phyloP scores from a whole-genome alignment of 2,329 filamentous ascomycete species.

The Ampelomyces quisqualis region DNA sequence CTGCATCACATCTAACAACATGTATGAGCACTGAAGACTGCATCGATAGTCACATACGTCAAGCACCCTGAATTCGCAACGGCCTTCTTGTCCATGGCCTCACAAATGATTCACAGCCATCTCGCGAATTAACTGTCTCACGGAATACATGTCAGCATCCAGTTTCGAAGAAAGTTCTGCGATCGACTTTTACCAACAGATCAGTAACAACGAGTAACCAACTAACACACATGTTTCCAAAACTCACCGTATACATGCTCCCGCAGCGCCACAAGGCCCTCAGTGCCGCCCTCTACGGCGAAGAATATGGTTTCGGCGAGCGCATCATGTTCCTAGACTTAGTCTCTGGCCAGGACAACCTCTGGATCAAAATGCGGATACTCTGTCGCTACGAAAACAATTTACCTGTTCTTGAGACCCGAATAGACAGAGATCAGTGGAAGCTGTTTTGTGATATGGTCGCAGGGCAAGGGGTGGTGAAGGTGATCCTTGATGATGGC shows the following conservation, averaged over 20 bases:
- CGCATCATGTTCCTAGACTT: conserved; percentile 1
- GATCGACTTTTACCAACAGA: too few species aligned
- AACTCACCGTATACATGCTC: conserved; percentile 3
- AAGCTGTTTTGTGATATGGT: conserved; percentile 1
- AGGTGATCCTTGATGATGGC: conserved; percentile 3
- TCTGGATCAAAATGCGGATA: conserved; percentile 2
- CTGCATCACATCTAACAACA: too few species aligned
- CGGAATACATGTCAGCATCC: too few species aligned
- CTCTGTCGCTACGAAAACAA: conserved; percentile 7
- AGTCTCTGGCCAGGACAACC: conserved; percentile 2
- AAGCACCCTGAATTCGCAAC: too few species aligned
- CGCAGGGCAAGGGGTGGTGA: not conserved
- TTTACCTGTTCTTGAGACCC: not conserved
- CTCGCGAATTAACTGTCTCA: too few species aligned
- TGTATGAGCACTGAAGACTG: too few species aligned
- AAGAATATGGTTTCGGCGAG: conserved; percentile 7
- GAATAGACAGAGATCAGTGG: conserved; percentile 3
- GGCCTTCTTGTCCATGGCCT: too few species aligned
- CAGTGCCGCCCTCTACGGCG: conserved; percentile 2
- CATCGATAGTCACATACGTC: too few species aligned
- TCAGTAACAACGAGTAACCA: too few species aligned
- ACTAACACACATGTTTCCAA: not conserved
- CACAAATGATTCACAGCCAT: too few species aligned
- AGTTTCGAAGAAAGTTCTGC: too few species aligned
- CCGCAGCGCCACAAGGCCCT: not conserved